phyloP scores from a whole-genome alignment of 257 asterid species.

The Solanum medicagineum region DNA sequence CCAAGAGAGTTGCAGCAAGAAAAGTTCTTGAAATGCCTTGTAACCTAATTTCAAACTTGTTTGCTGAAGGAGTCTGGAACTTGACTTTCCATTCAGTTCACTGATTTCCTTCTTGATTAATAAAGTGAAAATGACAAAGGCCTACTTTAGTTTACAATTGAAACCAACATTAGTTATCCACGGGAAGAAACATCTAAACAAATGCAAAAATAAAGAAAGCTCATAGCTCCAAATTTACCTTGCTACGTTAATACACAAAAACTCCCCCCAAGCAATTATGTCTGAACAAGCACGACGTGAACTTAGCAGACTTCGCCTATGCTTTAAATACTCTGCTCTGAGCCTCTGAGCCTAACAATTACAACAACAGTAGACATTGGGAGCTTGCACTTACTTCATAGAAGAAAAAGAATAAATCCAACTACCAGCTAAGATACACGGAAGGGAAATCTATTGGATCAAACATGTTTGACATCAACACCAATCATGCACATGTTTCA shows the following conservation, averaged over 20 bases:
- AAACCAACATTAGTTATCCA: background rate
- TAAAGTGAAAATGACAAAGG: background rate
- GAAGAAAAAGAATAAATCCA: background rate
- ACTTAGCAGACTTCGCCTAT: background rate
- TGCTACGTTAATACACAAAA: background rate
- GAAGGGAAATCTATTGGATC: background rate
- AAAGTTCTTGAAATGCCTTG: background rate
- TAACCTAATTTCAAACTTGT: background rate
- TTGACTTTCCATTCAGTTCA: background rate
- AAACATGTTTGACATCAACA: background rate
- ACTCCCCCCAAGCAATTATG: constrained; percentile 1
- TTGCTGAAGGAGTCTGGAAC: background rate
- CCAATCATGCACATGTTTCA: background rate
- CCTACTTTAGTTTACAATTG: background rate
- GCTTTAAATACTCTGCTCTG: constrained; percentile 9
- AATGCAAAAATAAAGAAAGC: background rate
- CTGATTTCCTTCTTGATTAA: background rate
- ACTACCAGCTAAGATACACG: background rate
- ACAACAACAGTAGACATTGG: background rate
- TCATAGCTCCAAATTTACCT: constrained; percentile 3
- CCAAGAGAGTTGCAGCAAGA: background rate
- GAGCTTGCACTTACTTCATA: background rate
- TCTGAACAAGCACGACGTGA: background rate
- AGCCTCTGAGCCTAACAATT: constrained; percentile 1
- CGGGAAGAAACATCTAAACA: background rate